Evolutionary conservation across 2,329 filamentous ascomycete genomes (phyloP).

Genomic region (Chaetomium sp.): DNA sequence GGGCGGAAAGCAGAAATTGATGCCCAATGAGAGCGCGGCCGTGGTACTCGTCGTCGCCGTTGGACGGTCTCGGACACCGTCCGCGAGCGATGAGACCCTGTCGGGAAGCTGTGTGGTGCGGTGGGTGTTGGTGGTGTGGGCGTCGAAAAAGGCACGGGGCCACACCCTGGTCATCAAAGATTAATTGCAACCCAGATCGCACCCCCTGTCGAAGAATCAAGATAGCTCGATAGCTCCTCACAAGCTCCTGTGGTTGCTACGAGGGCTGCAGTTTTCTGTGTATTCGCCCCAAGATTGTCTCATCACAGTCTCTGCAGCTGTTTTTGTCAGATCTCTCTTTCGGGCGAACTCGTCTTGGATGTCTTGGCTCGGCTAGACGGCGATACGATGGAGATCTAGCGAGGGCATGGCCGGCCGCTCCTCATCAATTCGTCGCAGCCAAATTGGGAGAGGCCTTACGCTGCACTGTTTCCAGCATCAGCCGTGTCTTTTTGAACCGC

Average conservation of each 20-base stretch:
- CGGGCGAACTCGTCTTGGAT: neutral
- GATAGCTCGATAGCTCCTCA: no score
- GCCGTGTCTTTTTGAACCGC: no score
- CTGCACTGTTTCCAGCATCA: no score
- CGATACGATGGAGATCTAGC: neutral
- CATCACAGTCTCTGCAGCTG: neutral
- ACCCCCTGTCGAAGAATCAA: neutral
- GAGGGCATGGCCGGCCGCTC: neutral
- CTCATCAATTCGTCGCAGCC: no score
- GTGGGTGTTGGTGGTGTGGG: neutral
- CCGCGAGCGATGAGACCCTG: neutral
- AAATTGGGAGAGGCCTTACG: no score
- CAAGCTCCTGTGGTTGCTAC: no score
- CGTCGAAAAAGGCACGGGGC: neutral
- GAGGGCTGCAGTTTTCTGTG: no score
- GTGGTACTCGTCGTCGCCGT: constrained; percentile 18
- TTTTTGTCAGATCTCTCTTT: neutral
- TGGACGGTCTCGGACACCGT: constrained; percentile 2
- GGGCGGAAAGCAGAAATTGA: constrained; percentile 30
- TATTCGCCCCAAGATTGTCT: neutral
- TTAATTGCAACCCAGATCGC: constrained; percentile 3
- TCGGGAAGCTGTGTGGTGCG: neutral
- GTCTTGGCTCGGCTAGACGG: neutral
- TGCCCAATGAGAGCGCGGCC: constrained; percentile 31
- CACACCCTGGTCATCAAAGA: neutral